Base-by-base conservation (phyloP, 129 eudicot genomes). In the Pseudognaphalium luteoalbum region DNA sequence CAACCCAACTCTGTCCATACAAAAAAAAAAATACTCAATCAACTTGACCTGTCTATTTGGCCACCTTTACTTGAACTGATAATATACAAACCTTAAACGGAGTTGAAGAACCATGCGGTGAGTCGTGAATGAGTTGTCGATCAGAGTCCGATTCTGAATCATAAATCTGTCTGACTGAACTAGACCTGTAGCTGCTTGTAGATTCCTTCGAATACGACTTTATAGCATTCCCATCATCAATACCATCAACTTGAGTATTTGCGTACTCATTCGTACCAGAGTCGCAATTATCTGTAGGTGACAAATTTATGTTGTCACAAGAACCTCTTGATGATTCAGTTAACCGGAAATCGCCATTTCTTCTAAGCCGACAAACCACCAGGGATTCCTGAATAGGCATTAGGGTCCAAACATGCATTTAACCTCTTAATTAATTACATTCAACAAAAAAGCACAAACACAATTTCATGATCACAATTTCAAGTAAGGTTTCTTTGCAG, bases 291-390 rank as follows among this genome's bases (percentile, higher is more conserved):
- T 81, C 82, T 3, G 19, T 79, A 33, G 71, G 17, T n/a, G 77
- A 17, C 11, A 41, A 47, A 37, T 61, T 63, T 73, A 81, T 72
- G n/a, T 57, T 63, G 51, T 68, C 65, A 8, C 37, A 71, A 66
- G 80, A 60, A 28, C 70, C 82, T 76, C 83, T 83, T 22, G 85
- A 71, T 71, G 70, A 80, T 29, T 82, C 96, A 62, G 74, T 73
- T 52, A 81, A 58, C 30, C 72, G 89, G 73, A 87, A 88, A 5
- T 91, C 99, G 16, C 74, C 54, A 44, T 91, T 94, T 80, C 80
- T 87, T 58, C 90, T 76, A 52, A 94, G 91, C 66, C 99, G 93
- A 68, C 99, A 94, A 37, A 94, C 87, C 34, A 94, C 97, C 82
- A 87, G 20, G n/a, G 93, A 73, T 86, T 94, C 96, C 99, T 91